Base-by-base conservation (phyloP, 257 asterid genomes). In the Salvia hispanica region DNA sequence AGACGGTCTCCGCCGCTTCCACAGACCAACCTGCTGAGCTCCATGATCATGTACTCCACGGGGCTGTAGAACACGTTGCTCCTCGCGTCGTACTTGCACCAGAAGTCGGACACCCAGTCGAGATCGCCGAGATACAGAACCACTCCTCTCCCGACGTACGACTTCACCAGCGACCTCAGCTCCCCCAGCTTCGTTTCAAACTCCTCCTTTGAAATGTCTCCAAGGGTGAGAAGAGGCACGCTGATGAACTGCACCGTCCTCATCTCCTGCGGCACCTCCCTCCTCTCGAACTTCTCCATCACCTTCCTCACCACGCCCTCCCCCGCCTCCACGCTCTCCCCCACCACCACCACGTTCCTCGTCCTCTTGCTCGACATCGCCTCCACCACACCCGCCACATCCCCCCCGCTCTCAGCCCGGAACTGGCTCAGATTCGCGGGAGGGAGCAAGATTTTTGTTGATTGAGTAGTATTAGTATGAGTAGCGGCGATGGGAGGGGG, bases 11-110 rank as follows among this genome's bases (percentile, higher is more conserved):
- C 1, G 5, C 58, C 78, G 37, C 2, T 12, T 3, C 88, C 89
- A 71, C 80, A 74, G 7, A 82, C 44, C 50, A 92, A 33, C 73
- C 93, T 78, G 53, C 98, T 87, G 7, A 92, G 79, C 83, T 92
- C 98, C 98, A 92, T 87, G 44, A 89, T 83, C 95, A 89, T 86
- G 63, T 84, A 88, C 84, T 92, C 98, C 69, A 92, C 92, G 2
- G 91, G 89, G 16, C 88, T 79, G 64, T 80, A 85, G 47, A 70
- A 69, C 9, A 39, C 60, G 21, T 71, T 71, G 18, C 71, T 73
- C 70, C 79, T n/a, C 81, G 31, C 86, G n/a, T 84, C 81, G 65
- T 75, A 74, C 58, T 83, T 78, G 6, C 88, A 81, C 96, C 98
- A 89, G 70, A 83, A 87, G n/a, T 83, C 91, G 0, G 96, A 86